phyloP scores from a whole-genome alignment of 805 yeast species.

The Candida boidinii region DNA sequence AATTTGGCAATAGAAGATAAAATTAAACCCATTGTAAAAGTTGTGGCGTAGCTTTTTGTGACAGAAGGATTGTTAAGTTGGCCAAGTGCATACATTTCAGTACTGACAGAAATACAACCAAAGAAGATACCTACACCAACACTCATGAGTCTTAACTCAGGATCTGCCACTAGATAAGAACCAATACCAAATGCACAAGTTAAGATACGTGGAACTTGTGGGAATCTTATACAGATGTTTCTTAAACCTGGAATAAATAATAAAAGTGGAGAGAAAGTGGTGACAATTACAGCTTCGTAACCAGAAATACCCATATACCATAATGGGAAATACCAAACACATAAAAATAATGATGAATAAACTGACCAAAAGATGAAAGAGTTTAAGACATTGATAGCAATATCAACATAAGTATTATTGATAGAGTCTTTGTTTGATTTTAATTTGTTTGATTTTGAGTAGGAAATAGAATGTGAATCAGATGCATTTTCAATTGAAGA shows the following conservation, averaged over 20 bases:
- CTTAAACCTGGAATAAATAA: slow-evolving; percentile 24
- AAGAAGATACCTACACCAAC: slow-evolving; percentile 62
- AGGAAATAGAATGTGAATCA: not conserved
- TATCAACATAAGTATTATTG: slow-evolving; percentile 23
- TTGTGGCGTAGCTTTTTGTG: slow-evolving; percentile 36
- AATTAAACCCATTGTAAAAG: slow-evolving; percentile 66
- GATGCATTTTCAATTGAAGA: not conserved
- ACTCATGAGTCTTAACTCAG: slow-evolving; percentile 59
- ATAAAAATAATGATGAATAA: slow-evolving; percentile 68
- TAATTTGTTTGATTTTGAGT: slow-evolving; percentile 6
- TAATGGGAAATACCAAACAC: slow-evolving; percentile 95
- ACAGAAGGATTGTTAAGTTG: slow-evolving; percentile 16
- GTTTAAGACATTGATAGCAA: slow-evolving; percentile 44
- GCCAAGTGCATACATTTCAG: slow-evolving; percentile 37
- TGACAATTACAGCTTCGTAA: slow-evolving; percentile 65
- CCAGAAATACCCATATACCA: slow-evolving; percentile 99
- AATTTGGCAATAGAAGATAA: slow-evolving; percentile 68
- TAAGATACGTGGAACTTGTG: slow-evolving; percentile 45
- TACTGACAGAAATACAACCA: slow-evolving; percentile 49
- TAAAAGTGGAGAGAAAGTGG: slow-evolving; percentile 44
- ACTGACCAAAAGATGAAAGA: slow-evolving; percentile 82
- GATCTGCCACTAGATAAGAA: slow-evolving; percentile 58
- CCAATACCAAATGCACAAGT: slow-evolving; percentile 66
- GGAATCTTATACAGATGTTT: slow-evolving; percentile 29
- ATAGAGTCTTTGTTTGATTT: slow-evolving; percentile 11